Evolutionary conservation across 2,329 filamentous ascomycete species (phyloP), one percentile per base, ranked within the genome.

Genomic region (Zasmidium cellare): DNA sequence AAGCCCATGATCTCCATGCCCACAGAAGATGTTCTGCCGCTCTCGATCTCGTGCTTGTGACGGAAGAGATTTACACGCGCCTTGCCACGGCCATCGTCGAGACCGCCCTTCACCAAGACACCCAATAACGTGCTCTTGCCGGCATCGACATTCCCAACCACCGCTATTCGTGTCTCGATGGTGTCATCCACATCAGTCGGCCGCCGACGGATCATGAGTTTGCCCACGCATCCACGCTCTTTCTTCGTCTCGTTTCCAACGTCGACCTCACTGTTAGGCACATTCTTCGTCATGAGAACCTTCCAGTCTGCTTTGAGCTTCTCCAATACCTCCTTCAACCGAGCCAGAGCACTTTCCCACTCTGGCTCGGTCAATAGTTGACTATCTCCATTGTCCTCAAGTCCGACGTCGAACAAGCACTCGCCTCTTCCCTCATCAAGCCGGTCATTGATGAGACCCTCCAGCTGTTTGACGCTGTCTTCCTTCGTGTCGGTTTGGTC

Each of bases 1-100:
- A 97, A 99, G 1, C 94, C 94, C 88, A 97, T 92, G 61, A 97
- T 97, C 75, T 99, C 94, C 92, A 97, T 96, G 45, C 94, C 93
- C 0, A 99, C 94, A 0, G 92, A 97, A 72, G 91, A 96, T 9
- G 94, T 99, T 64, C 94, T 84, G 1, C 94, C 94, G 48, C 90
- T 94, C 76, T 99, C 94, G 44, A 97, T 89, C 76, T 99, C 94
- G 71, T 99, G 94, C 76, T 99, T 97, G 75, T 99, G 94, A 16
- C 94, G 86, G 77, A 99, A 99, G 12, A 99, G 85, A 65, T 96
- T 97, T 52, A 99, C 90, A 61, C 94, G 88, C 47, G 94, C 93
- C 74, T 90, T 93, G 12, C 94, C 94, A 71, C 94, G 85, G 16
- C 94, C 94, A 75, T 99, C 94, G 69, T 99, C 94, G 1, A 99